Percentiles rank a stretch among this genome's conserved stretches.
These are phyloP conservation scores for Haplosporangium gracile DNA, from an alignment of 192 early-diverging fungal species.

Conservation along the genomic window DNA sequence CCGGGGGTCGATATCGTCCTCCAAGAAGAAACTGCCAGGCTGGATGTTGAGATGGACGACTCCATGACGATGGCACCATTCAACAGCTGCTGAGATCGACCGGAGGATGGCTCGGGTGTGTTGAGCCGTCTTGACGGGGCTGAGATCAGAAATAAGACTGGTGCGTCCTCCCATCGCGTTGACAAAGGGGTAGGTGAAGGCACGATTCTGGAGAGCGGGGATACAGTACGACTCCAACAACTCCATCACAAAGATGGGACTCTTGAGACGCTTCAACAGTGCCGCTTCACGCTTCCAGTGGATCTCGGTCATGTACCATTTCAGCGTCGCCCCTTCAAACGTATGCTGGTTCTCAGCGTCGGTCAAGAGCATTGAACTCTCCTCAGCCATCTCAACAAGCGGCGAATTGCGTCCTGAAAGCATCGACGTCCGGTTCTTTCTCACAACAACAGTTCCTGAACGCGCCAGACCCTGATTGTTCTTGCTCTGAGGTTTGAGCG, in stretches of 20 bases:
- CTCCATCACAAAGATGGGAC: constrained; percentile 54
- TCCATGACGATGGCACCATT: constrained; percentile 52
- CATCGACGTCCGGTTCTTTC: constrained; percentile 22
- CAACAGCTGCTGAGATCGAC: constrained; percentile 43
- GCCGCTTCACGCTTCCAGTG: constrained; percentile 57
- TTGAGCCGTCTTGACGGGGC: constrained; percentile 31
- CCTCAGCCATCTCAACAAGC: constrained; percentile 12
- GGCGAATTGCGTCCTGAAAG: background rate
- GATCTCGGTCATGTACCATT: constrained; percentile 54
- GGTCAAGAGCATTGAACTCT: constrained; percentile 51
- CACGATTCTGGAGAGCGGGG: constrained; percentile 42
- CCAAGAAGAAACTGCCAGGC: constrained; percentile 52
- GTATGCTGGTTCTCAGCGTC: constrained; percentile 54
- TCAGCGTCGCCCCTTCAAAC: constrained; percentile 39
- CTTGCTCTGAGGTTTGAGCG: constrained; percentile 22
- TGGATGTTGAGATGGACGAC: constrained; percentile 53
- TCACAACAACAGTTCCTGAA: constrained; percentile 45
- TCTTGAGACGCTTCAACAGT: constrained; percentile 46
- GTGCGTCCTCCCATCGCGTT: constrained; percentile 49
- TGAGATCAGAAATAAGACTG: constrained; percentile 36
- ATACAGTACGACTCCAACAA: constrained; percentile 47
- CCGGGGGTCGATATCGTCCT: constrained; percentile 44
- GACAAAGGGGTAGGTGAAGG: constrained; percentile 45
- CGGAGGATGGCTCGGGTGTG: constrained; percentile 39
- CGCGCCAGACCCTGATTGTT: constrained; percentile 19